phyloP scores from a whole-genome alignment of 2,329 filamentous ascomycete genomes.

The Aspergillus awamori region DNA sequence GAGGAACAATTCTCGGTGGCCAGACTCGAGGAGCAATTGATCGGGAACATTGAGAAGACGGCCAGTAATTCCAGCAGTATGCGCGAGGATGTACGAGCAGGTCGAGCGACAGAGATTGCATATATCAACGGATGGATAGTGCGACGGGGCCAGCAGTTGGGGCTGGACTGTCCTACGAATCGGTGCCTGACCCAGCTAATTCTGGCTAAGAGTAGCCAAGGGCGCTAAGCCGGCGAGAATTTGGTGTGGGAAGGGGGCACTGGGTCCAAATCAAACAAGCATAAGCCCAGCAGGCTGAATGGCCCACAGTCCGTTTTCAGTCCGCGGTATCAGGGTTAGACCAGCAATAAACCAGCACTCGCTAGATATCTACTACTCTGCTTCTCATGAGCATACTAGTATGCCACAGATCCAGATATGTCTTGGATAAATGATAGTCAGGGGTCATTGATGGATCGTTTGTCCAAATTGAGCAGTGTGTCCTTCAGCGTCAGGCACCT shows the following conservation, averaged over 20 bases:
- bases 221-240: background rate
- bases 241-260: background rate
- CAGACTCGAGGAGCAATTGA: background rate
- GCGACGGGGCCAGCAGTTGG: background rate
- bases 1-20: background rate
- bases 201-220: background rate
- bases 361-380: no score
- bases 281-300: no score
- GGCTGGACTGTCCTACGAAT: slow-evolving; percentile 6
- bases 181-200: slow-evolving; percentile 1
- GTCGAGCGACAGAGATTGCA: slow-evolving; percentile 6
- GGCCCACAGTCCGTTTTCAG: no score
- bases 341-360: no score
- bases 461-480: no score
- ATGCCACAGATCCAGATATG: no score
- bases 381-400: no score
- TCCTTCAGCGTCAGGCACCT: no score
- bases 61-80: slow-evolving; percentile 12
- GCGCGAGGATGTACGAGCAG: slow-evolving; percentile 10
- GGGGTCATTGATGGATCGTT: no score
- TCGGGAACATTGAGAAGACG: slow-evolving; percentile 3
- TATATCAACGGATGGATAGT: slow-evolving; percentile 14
- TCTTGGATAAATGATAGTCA: no score
- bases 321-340: no score
- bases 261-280: background rate